Conservation (phyloP, 352 stramenopile genomes). For the Pythium scleroteichum region DNA sequence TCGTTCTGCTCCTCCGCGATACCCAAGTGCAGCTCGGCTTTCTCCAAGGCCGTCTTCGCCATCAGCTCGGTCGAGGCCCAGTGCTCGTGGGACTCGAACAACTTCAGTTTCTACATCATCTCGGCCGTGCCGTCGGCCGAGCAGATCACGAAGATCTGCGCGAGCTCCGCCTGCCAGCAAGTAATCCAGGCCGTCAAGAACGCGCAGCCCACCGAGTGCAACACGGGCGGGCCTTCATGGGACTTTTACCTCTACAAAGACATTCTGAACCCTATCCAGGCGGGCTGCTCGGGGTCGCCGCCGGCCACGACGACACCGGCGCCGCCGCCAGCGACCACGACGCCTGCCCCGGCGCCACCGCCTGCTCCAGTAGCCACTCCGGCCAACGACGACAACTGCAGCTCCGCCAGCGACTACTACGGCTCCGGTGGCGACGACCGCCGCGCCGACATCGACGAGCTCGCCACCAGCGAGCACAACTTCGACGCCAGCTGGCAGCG, state of each 20-base stretch:
- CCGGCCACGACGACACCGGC: neutral
- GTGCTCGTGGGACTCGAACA: neutral
- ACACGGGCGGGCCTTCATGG: neutral
- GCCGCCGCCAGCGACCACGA: constrained; percentile 1
- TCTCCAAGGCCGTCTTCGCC: constrained; percentile 3
- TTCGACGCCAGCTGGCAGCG: no score
- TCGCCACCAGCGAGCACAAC: neutral
- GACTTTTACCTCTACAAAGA: constrained; percentile 5
- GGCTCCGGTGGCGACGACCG: neutral
- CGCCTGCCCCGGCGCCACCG: neutral
- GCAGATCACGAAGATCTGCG: constrained; percentile 3
- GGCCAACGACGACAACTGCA: neutral
- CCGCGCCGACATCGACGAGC: neutral
- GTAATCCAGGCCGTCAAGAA: neutral
- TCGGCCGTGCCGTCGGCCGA: neutral
- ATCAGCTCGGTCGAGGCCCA: neutral
- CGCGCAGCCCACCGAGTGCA: constrained; percentile 4
- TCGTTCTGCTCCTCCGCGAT: neutral
- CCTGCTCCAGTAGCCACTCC: neutral
- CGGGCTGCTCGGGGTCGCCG: neutral
- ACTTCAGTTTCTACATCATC: neutral
- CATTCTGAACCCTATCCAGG: constrained; percentile 4
- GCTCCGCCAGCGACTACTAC: neutral
- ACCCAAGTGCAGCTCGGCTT: neutral
- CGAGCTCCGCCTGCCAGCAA: constrained; percentile 2